Evolutionary conservation across 345 rosid genomes (phyloP), one percentile per base, ranked within the genome.

Genomic region (Arabis hirsuta): DNA sequence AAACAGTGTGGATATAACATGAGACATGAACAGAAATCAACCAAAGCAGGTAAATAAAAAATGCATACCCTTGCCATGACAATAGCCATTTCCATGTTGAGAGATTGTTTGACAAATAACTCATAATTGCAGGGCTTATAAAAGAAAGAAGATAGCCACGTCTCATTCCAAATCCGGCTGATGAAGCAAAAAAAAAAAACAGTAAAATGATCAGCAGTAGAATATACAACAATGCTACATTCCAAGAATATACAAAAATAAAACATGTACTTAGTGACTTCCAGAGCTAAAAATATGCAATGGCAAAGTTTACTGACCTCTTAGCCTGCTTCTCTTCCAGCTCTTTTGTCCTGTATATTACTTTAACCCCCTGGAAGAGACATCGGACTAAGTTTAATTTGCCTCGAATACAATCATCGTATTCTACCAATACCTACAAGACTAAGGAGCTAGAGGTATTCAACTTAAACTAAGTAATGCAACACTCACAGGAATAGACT

Each of bases 71-170:
- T 91, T 73, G 97, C 99, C 99, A 88, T 90, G 82, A 87, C 87
- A 76, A 95, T 90, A 52, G 97, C 99, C 97, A 91, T 95, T 85
- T 95, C 99, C 99, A 95, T 95, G 77, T 95, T 88, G 82, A 95
- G 97, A 65, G 97, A 89, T 74, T 95, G 99, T 82, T 95, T 95
- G 61, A 95, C 99, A 79, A 95, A 95, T 60, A 95, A 80, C 82
- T 95, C 98, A 70, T 90, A 90, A 77, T 91, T 95, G 82, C 98
- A 95, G 5, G 98, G 99, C 83, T 95, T 91, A 84, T 86, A 90
- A 71, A 95, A 95, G 90, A 90, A 95, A 78, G 90, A 84, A 12
- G 98, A 73, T 4, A 95, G 76, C 99, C 99, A 91, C 3, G 99
- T 95, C 88, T 95, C 98, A 43, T 91, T 91, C 99, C 99, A 95